These are phyloP conservation scores for Rhizoclosmatium globosum DNA, from an alignment of 192 early-diverging fungal species.

Conservation along the genomic window DNA sequence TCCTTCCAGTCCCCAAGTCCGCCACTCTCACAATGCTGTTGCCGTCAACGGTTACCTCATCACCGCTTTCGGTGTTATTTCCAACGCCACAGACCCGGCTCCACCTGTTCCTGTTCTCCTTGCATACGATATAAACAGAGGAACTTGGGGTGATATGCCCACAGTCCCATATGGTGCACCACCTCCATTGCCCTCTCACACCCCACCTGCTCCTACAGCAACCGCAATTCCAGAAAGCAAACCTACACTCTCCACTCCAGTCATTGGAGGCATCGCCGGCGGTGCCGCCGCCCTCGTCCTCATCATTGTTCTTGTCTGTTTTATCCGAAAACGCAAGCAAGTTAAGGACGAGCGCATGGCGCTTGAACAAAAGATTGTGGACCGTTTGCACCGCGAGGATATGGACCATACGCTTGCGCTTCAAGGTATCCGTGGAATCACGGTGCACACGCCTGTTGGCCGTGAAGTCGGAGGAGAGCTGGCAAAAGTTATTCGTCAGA, in stretches of 20 bases:
- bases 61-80: constrained; percentile 33
- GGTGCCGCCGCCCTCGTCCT: constrained; percentile 16
- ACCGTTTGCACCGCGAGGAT: constrained; percentile 18
- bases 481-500: constrained; percentile 15
- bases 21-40: constrained; percentile 33
- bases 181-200: constrained; percentile 13
- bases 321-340: background rate
- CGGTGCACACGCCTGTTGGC: background rate
- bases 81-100: constrained; percentile 6
- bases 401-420: constrained; percentile 1
- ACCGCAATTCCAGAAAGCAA: background rate
- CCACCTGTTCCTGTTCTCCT: background rate
- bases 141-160: constrained; percentile 24
- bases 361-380: constrained; percentile 25
- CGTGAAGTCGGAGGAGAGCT: constrained; percentile 30
- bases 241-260: background rate
- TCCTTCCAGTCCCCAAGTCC: background rate
- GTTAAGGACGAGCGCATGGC: background rate
- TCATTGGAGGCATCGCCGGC: constrained; percentile 13
- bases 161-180: constrained; percentile 1
- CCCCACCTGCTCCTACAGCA: background rate
- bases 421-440: constrained; percentile 6
- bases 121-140: background rate
- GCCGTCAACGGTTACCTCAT: constrained; percentile 18
- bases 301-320: background rate